phyloP scores from a whole-genome alignment of 768 basidiomycete species.

The Leccinum incarnatum region DNA sequence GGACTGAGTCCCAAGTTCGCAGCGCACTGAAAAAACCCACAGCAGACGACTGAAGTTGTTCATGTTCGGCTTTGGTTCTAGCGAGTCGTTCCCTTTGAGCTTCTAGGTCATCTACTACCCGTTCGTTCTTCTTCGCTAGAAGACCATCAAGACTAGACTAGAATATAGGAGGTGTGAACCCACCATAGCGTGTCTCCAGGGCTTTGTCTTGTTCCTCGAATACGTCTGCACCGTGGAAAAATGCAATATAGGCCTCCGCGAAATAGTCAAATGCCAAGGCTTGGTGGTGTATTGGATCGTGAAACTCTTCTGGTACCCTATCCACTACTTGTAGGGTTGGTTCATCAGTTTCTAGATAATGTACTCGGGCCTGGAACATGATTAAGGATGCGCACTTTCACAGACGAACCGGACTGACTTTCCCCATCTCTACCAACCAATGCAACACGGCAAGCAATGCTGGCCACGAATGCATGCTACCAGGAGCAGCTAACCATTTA shows the following conservation, averaged over 20 bases:
- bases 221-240: conserved; percentile 65
- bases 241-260: conserved; percentile 61
- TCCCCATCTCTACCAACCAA: conserved; percentile 87
- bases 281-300: conserved; percentile 68
- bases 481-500: conserved; percentile 85
- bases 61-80: conserved; percentile 49
- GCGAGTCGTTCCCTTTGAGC: conserved; percentile 47
- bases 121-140: conserved; percentile 69
- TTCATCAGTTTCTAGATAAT: conserved; percentile 61
- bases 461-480: conserved; percentile 92
- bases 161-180: conserved; percentile 14
- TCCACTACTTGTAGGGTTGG: conserved; percentile 63
- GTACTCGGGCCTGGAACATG: conserved; percentile 28
- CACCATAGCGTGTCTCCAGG: conserved; percentile 78
- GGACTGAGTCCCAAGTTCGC: background rate
- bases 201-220: conserved; percentile 68
- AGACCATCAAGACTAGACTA: background rate
- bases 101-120: conserved; percentile 62
- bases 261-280: conserved; percentile 78
- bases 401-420: conserved; percentile 47
- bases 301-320: conserved; percentile 71
- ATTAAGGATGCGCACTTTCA: background rate
- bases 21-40: conserved; percentile 35
- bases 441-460: conserved; percentile 81
- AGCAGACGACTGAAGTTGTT: conserved; percentile 59